Evolutionary conservation across 2,329 filamentous ascomycete genomes (phyloP).

Genomic region (Botrytis aclada): DNA sequence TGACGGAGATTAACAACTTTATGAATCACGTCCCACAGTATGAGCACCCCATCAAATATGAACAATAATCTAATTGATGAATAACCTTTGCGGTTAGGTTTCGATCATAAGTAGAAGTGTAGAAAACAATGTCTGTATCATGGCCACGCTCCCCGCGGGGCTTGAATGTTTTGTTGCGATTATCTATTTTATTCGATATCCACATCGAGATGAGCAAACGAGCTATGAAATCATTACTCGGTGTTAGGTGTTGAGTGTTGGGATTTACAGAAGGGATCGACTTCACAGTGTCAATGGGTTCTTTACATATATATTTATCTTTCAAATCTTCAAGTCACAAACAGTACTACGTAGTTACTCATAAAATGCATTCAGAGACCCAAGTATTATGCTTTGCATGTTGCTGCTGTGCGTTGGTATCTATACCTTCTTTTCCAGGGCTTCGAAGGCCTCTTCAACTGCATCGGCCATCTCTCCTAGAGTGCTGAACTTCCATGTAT

Average conservation of each 20-base stretch:
- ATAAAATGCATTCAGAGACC: background rate
- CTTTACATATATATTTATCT: background rate
- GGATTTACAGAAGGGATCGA: background rate
- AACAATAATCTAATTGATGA: constrained; percentile 20
- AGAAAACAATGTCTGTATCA: background rate
- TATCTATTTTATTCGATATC: constrained; percentile 6
- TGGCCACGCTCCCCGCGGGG: background rate
- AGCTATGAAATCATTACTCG: constrained; percentile 6
- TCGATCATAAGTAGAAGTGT: background rate
- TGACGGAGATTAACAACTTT: constrained; percentile 60
- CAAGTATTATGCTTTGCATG: background rate
- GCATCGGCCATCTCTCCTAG: constrained; percentile 38
- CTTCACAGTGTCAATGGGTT: background rate
- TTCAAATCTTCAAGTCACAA: background rate
- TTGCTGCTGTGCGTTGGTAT: background rate
- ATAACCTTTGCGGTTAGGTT: constrained; percentile 20
- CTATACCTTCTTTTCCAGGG: background rate
- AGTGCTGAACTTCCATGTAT: constrained; percentile 56
- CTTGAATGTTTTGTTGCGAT: background rate
- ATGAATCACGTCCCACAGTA: constrained; percentile 42
- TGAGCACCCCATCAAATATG: constrained; percentile 31
- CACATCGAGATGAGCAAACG: constrained; percentile 4
- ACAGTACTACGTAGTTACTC: background rate
- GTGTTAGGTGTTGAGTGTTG: background rate
- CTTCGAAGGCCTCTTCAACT: constrained; percentile 23